Evolutionary conservation across 768 basidiomycete species (phyloP).

Genomic region (Tremella yokohamensis): DNA sequence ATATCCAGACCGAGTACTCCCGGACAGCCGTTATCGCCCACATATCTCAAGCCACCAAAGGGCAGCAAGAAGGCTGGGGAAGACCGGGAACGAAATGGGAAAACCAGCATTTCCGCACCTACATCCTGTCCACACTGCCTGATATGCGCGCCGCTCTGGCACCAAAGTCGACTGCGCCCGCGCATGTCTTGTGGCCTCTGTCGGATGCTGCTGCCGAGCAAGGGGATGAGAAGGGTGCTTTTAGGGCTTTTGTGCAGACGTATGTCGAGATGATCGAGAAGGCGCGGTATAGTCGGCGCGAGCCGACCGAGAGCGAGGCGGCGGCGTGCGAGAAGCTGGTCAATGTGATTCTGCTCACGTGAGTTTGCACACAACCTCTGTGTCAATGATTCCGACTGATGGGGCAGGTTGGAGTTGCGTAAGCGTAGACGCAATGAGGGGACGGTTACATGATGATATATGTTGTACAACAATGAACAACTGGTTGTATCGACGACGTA

Average conservation of each 20-base stretch:
- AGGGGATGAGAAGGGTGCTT: conserved; percentile 22
- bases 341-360: conserved; percentile 40
- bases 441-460: neutral
- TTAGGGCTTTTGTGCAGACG: conserved; percentile 35
- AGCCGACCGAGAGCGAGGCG: conserved; percentile 44
- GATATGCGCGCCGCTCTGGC: conserved; percentile 29
- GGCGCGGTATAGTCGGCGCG: conserved; percentile 38
- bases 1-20: conserved; percentile 48
- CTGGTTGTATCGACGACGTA: neutral
- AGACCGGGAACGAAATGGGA: conserved; percentile 46
- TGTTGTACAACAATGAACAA: conserved; percentile 7
- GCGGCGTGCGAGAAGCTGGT: conserved; percentile 44
- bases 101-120: conserved; percentile 35
- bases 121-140: conserved; percentile 28
- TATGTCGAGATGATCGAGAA: conserved; percentile 35
- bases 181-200: conserved; percentile 23
- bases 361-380: neutral
- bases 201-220: conserved; percentile 14
- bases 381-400: neutral
- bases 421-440: neutral
- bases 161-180: conserved; percentile 17
- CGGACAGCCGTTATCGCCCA: conserved; percentile 50
- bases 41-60: conserved; percentile 49
- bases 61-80: conserved; percentile 51
- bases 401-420: neutral